Base-by-base conservation (phyloP, 352 stramenopile species). In the Globisporangium emineosum region DNA sequence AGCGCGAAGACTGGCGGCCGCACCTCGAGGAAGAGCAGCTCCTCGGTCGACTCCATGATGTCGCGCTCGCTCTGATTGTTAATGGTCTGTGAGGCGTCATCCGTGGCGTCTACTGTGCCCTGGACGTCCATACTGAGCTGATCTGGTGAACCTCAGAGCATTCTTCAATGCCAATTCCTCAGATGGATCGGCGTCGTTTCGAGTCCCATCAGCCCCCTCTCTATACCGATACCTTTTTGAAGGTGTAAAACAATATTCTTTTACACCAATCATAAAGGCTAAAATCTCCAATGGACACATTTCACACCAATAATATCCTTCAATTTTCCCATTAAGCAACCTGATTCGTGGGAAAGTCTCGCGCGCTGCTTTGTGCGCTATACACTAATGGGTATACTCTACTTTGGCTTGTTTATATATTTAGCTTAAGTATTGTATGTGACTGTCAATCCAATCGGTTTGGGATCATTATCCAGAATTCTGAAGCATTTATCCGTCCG, bases 11-110 rank as follows among this genome's bases (percentile, higher is more conserved):
- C 27, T 13, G 35, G 23, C 4, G 65, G 60, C 9, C 65, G 65
- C 32, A 71, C 33, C n/a, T 67, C 52, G 17, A 67, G 42, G 30
- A 67, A 67, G 27, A 67, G 53, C 42, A 67, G 61, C 53, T 67
- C 61, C 13, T 67, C 61, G 42, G 6, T 51, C 30, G 53, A 61
- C 42, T 67, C 61, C 40, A 67, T 50, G 8, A 67, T 54, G 45
- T 67, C 61, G 17, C 42, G 61, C 40, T 60, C 30, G n/a, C 8
- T 43, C 17, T 17, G 9, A 0, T 6, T 23, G 10, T 23, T 2
- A 13, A 6, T 6, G 10, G 21, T 17, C 12, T 21, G 12, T 25
- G 30, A 8, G 43, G 33, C 17, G 19, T 35, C 53, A 1, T 62
- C 53, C 4, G 61, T 62, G 23, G 42, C 42, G 21, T 37, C 21